Evolutionary conservation across 805 yeast genomes (phyloP), one percentile per base, ranked within the genome.

Genomic region (Maudiozyma saulgeensis): DNA sequence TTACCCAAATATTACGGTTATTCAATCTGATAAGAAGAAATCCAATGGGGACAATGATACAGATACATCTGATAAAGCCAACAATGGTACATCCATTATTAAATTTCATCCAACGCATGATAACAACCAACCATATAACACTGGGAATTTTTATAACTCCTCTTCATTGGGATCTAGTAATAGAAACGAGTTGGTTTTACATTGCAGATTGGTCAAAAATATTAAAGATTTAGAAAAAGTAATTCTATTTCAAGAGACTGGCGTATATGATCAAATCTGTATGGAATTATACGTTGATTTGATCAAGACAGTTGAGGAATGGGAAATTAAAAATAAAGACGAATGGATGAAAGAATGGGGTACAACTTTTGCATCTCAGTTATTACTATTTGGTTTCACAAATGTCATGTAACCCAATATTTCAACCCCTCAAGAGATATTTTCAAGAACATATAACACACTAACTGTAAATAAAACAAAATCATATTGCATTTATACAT

Each of bases 281-380:
- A 74, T 78, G 58, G 84, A 80, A 56, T 65, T 80, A 26, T 79
- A 80, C 56, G 80, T 78, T 38, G 84, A 80, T 51, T 63, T 79
- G 46, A 63, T 75, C 53, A 76, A 74, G 55, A 70, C 77, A 64
- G 80, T 76, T 6, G 76, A 76, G 56, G 70, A 75, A 50, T 79
- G 79, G 63, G 83, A 79, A 52, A 62, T 64, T 46, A 70, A 65
- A 49, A 68, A 67, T 47, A 66, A 67, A 51, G 68, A 65, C 49
- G 69, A 71, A 63, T 77, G 77, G 68, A 68, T 77, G 38, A 69
- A 68, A 42, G 64, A 69, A 56, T 80, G 84, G 84, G 78, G 82
- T 0, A 79, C 79, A 49, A 72, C 81, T 1, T 63, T 80, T 38
- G 80, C 82, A 7, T 76, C 82, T 34, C 85, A 80, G 56, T 61